These are phyloP conservation scores for Trichophyton benhamiae DNA, from an alignment of 2,329 filamentous ascomycete genomes.

Conservation along the genomic window DNA sequence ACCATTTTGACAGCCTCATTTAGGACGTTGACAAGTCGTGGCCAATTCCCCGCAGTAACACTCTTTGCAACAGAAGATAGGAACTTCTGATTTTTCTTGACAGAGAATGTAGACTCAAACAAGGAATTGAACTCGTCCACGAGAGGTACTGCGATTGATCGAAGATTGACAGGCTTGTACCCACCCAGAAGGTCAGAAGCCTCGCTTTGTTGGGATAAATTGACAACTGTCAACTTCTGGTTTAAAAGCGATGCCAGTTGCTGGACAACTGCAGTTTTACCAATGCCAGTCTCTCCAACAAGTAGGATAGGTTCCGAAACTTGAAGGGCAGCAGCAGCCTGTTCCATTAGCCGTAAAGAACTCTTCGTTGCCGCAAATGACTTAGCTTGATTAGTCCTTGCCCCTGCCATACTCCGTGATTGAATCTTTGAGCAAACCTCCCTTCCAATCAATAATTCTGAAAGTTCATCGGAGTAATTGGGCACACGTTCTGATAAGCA, in stretches of 20 bases:
- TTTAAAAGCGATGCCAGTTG: constrained; percentile 75
- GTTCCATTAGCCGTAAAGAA: constrained; percentile 73
- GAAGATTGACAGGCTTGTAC: constrained; percentile 88
- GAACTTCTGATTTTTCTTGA: constrained; percentile 77
- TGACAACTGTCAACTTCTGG: constrained; percentile 81
- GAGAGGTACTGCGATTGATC: constrained; percentile 74
- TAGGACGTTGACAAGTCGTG: constrained; percentile 74
- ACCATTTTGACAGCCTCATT: constrained; percentile 83
- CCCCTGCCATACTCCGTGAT: constrained; percentile 26
- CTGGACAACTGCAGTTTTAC: constrained; percentile 93
- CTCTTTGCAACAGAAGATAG: constrained; percentile 68
- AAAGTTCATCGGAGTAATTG: constrained; percentile 49
- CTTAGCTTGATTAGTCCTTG: constrained; percentile 33
- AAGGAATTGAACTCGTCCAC: constrained; percentile 90
- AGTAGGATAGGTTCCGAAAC: constrained; percentile 81
- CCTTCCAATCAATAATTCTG: constrained; percentile 52
- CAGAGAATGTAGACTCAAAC: constrained; percentile 76
- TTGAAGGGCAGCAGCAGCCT: constrained; percentile 70
- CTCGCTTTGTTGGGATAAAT: constrained; percentile 95
- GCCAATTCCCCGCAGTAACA: constrained; percentile 74
- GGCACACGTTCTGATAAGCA: constrained; percentile 64
- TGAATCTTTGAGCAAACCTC: constrained; percentile 48
- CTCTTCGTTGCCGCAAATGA: constrained; percentile 81
- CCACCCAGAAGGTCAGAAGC: constrained; percentile 90
- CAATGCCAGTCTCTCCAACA: constrained; percentile 97